A percentile compares a stretch with the other conserved stretches of the same genome.
Evolutionary conservation across 2,329 filamentous ascomycete species (phyloP).

Genomic region (Penicillium frequentans): DNA sequence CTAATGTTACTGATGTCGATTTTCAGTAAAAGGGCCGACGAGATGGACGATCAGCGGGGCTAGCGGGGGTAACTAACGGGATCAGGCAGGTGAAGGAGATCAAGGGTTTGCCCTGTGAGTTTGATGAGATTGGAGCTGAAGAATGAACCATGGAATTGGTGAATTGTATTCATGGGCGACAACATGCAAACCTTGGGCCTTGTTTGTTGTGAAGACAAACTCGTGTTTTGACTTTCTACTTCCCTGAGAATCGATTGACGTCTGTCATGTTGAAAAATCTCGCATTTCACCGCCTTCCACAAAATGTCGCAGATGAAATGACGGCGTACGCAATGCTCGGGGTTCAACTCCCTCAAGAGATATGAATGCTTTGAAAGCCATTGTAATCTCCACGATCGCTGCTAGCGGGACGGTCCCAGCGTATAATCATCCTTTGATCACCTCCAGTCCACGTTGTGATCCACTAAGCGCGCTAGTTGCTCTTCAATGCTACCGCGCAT

Average conservation of each 20-base stretch:
- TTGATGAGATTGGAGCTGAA: neutral
- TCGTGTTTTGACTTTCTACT: neutral
- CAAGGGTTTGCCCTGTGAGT: neutral
- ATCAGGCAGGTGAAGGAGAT: slow-evolving; percentile 14
- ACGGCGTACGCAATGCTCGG: neutral
- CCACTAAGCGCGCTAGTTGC: slow-evolving; percentile 3
- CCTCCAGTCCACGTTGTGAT: neutral
- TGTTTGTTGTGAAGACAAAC: neutral
- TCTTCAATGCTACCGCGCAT: neutral
- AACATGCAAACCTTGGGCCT: too few relatives aligned
- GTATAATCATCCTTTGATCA: slow-evolving; percentile 7
- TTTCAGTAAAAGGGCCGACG: neutral
- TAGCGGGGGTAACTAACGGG: slow-evolving; percentile 2
- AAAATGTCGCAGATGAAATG: neutral
- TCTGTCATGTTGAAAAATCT: neutral
- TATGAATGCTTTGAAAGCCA: neutral
- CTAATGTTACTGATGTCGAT: too few relatives aligned
- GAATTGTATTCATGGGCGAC: neutral
- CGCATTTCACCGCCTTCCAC: neutral
- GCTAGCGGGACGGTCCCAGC: slow-evolving; percentile 12
- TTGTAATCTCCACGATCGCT: slow-evolving; percentile 15
- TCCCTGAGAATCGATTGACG: neutral
- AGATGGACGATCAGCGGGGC: slow-evolving; percentile 6
- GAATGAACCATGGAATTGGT: slow-evolving; percentile 5
- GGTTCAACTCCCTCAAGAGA: neutral